Base-by-base conservation (phyloP, 108 stramenopile genomes). In the Craspedostauros australis region DNA sequence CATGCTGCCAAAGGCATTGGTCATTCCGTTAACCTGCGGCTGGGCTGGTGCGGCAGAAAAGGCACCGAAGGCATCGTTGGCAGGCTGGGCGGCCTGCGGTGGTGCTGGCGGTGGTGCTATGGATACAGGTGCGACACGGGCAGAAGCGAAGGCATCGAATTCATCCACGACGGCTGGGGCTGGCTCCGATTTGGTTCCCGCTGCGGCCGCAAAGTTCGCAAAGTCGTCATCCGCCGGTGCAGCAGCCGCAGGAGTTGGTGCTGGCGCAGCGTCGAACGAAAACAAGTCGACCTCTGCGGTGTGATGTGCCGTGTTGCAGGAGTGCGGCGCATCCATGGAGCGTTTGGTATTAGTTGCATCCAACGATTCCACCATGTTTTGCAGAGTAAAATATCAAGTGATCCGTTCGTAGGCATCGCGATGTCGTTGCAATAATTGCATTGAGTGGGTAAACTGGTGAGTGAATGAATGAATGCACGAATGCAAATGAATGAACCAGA, bases 241-340 rank as follows among this genome's bases (percentile, higher is more conserved):
- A 18, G 34, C 30, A 5, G 57, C 70, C 21, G 59, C 58, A 8
- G 72, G 52, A 43, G 59, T 40, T 25, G 55, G 61, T 11, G 62
- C 38, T 27, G 66, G 45, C 25, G 56, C 64, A 20, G 36, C 54
- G 66, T 76, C 82, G 43, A 83, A 85, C 19, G 67, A 66, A 57
- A 88, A 81, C 53, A 89, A 58, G 66, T 89, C 88, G 2, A 78
- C 56, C 46, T 80, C 80, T 65, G 43, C 42, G 6, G 15, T n/a
- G n/a, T n/a, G n/a, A n/a, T n/a, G n/a, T n/a, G n/a, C n/a, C n/a
- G n/a, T n/a, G n/a, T n/a, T n/a, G n/a, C n/a, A n/a, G n/a, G n/a
- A n/a, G n/a, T n/a, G n/a, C n/a, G n/a, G n/a, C n/a, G n/a, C n/a
- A n/a, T n/a, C n/a, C n/a, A n/a, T n/a, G n/a, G n/a, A n/a, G n/a